Conservation (phyloP, 495 filamentous ascomycete genomes). For the Aspergillus cavernicola region DNA sequence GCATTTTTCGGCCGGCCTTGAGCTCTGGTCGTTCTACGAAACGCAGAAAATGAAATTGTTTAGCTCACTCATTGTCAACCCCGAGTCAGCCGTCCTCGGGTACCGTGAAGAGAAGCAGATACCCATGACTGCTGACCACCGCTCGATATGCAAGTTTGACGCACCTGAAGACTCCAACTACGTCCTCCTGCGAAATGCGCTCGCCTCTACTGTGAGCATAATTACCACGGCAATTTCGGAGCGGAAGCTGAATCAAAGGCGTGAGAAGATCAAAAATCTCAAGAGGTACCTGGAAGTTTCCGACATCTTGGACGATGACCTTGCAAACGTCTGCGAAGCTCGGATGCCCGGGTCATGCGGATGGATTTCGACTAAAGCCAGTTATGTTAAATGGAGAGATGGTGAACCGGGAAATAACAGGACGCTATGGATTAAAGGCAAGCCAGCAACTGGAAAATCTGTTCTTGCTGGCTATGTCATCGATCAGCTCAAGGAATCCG, state of each 20-base stretch:
- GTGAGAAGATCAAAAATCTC: constrained; percentile 16
- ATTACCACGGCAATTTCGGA: background rate
- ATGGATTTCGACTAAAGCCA: constrained; percentile 25
- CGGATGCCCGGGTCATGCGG: constrained; percentile 33
- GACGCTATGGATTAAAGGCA: constrained; percentile 22
- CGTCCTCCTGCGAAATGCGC: constrained; percentile 31
- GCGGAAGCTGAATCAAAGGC: background rate
- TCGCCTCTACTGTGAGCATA: constrained; percentile 21
- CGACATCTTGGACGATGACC: constrained; percentile 29
- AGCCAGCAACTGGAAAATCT: constrained; percentile 2
- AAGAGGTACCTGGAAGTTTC: constrained; percentile 22
- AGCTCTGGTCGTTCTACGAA: constrained; percentile 36
- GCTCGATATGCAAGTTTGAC: constrained; percentile 45
- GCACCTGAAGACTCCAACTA: constrained; percentile 41
- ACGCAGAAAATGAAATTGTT: constrained; percentile 25
- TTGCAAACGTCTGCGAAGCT: constrained; percentile 31
- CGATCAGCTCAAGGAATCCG: background rate
- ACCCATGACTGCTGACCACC: constrained; percentile 46
- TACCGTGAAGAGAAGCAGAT: constrained; percentile 38
- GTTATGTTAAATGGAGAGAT: constrained; percentile 27
- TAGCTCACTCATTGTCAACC: constrained; percentile 32
- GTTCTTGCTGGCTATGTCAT: constrained; percentile 4
- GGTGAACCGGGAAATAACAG: constrained; percentile 9
- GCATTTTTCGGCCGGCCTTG: constrained; percentile 16
- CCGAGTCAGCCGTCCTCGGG: constrained; percentile 43